Evolutionary conservation across 495 filamentous ascomycete genomes (phyloP), one percentile per base, ranked within the genome.

Genomic region (Podospora pseudoanserina): DNA sequence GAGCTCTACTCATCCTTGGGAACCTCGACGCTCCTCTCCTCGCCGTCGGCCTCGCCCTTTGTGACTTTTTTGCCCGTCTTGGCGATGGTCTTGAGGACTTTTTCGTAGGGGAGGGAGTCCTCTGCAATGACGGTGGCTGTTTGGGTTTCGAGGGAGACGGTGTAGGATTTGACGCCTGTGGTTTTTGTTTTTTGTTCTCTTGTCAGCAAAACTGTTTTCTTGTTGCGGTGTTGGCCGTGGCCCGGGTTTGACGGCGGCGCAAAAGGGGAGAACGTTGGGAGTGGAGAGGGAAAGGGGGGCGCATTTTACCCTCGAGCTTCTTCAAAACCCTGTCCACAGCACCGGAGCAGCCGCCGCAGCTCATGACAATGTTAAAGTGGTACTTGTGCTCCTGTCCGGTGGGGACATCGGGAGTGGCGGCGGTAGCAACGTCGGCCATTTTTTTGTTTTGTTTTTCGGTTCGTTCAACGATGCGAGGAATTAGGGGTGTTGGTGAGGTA

Each of bases 1-100:
- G 23, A n/a, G 23, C 34, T 63, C 44, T 69, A 67, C 39, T 67
- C 72, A n/a, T 77, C 75, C 13, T 72, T 77, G 2, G 68, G 27
- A n/a, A 83, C 65, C 71, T 82, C 83, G 61, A 86, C 76, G 64
- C 80, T 82, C 76, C 78, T 76, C 64, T 68, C 69, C 68, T 80
- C 79, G 56, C 83, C 85, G 75, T 87, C 85, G 16, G 76, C 89
- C 85, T 91, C 86, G 23, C 87, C 91, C 26, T 80, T 85, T 70
- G 88, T 93, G 70, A 99, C 88, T 73, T 87, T 88, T 87, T 98
- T 99, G 34, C 93, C 94, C 2, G 95, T 97, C 87, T 97, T 98
- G 86, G 89, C 88, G 75, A 99, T 97, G 67, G 88, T 93, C 74
- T 87, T 85, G 63, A 97, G 86, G 58, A 99, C 92, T 27, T 87